These are phyloP conservation scores for Wickerhamomyces chaumierensis DNA, from an alignment of 805 yeast species.

Conservation along the genomic window DNA sequence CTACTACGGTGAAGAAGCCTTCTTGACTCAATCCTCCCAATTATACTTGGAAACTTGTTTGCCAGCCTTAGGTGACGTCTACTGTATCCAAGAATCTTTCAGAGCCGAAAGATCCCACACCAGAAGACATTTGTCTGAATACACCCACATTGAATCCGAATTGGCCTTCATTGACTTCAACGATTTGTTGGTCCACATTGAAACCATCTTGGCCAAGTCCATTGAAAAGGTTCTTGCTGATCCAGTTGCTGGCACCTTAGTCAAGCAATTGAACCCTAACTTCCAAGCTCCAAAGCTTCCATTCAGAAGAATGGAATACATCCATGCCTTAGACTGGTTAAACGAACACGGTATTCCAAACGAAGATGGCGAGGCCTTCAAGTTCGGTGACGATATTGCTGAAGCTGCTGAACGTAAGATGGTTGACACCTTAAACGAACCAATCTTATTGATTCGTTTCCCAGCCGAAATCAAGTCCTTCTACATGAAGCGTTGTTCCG, in stretches of 20 bases:
- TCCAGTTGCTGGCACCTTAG: constrained; percentile 84
- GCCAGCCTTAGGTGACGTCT: constrained; percentile 95
- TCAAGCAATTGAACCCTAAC: constrained; percentile 85
- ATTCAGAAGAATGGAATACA: constrained; percentile 84
- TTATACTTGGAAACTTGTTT: constrained; percentile 92
- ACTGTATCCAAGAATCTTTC: constrained; percentile 96
- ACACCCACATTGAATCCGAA: constrained; percentile 95
- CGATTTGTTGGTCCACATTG: constrained; percentile 77
- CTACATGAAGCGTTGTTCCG: constrained; percentile 90
- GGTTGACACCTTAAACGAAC: constrained; percentile 91
- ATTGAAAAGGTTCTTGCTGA: constrained; percentile 75
- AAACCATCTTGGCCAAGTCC: constrained; percentile 57
- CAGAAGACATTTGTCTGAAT: constrained; percentile 94
- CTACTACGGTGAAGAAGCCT: constrained; percentile 96
- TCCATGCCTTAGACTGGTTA: constrained; percentile 89
- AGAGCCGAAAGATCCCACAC: constrained; percentile 99
- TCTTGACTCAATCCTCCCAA: constrained; percentile 93
- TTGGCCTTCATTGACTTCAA: constrained; percentile 81
- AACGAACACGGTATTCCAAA: constrained; percentile 89
- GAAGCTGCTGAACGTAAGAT: constrained; percentile 99
- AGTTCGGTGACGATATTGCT: constrained; percentile 97
- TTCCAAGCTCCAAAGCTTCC: constrained; percentile 78
- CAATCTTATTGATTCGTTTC: constrained; percentile 86
- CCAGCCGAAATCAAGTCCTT: constrained; percentile 96
- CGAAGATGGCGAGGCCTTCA: constrained; percentile 88